Evolutionary conservation across 768 basidiomycete genomes (phyloP), one percentile per base, ranked within the genome.

Genomic region (Trametes sanguinea): DNA sequence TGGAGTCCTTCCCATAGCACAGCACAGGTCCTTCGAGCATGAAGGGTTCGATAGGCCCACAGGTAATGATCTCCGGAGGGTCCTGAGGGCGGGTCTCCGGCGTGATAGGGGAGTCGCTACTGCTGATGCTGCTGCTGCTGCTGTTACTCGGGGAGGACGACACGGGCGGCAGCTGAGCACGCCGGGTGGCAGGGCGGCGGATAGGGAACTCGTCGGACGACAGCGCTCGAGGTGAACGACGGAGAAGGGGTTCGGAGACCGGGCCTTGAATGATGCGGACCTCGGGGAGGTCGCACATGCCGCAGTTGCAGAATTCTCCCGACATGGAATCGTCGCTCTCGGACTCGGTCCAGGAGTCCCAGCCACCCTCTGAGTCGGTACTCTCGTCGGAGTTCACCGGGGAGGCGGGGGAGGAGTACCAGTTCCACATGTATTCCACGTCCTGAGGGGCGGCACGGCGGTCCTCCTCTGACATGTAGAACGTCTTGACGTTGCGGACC

Each of bases 401-500:
- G 27, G 55, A 30, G 6, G 30, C 6, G 11, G 1, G 44, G 17
- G 47, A 47, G 11, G 29, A 3, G 50, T 64, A 64, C 45, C 54
- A 55, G 14, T 57, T 3, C 55, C 59, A 57, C 48, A 53, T 46
- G 44, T 43, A 57, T 29, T 47, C 17, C 9, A 61, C 63, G 46
- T 52, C 39, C 17, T 10, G n/a, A 44, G 27, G 14, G 29, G 51
- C n/a, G 6, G 43, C 39, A 10, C 30, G 17, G 27, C 62, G 27
- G 17, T 67, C 64, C 51, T 46, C 55, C 42, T 46, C 32, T 47
- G 48, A 57, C 68, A 70, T 67, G 65, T 65, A 74, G 67, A 74
- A 74, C 30, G 70, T 69, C 40, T 68, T 61, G 46, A 74, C 54
- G 54, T 67, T 62, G 47, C 56, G 32, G 48, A 74, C 46, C 45